Evolutionary conservation across 768 basidiomycete genomes (phyloP), one percentile per base, ranked within the genome.

Genomic region (Gloeophyllum trabeum): DNA sequence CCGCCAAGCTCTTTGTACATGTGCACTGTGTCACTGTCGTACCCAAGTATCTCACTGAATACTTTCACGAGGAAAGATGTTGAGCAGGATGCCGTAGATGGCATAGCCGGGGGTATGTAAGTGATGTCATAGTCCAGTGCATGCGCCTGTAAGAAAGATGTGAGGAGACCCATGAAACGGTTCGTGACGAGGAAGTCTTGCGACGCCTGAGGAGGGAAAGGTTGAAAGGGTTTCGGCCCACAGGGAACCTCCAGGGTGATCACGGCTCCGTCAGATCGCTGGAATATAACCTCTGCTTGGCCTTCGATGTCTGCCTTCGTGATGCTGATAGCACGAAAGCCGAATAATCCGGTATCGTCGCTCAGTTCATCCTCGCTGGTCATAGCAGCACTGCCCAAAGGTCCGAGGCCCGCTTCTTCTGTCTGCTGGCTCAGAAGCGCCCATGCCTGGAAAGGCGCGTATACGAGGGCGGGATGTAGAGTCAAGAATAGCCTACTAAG

Each of bases 1-100:
- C 79, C 79, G 5, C 79, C 77, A 5, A 81, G 58, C 46, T 81
- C 79, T 55, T 80, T 82, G 54, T 79, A 82, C 63, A 81, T 62
- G 45, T 81, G 76, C 6, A 79, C 54, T 2, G 68, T 69, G 46
- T 80, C 78, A 0, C 63, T 53, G 10, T 76, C 73, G 52, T 81
- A 82, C 1, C 79, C 79, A 1, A 82, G 61, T 5, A 79, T 46
- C 43, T 71, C 64, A 2, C 68, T 69, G 47, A 82, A 79, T 1
- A 68, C 62, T 43, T 55, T 61, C 16, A 80, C 69, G 21, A 81
- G 67, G 4, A 71, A 70, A 1, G 73, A 71, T 2, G 73, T 77
- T 35, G 75, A 80, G 14, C 69, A 67, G n/a, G 75, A 76, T 0
- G 79, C 73, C 0, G 78, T 77, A 2, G 76, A 75, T 1, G 74